Evolutionary conservation across 176 grass and related monocot genomes (phyloP), one percentile per base, ranked within the genome.

Genomic region (Neostapfia colusana): DNA sequence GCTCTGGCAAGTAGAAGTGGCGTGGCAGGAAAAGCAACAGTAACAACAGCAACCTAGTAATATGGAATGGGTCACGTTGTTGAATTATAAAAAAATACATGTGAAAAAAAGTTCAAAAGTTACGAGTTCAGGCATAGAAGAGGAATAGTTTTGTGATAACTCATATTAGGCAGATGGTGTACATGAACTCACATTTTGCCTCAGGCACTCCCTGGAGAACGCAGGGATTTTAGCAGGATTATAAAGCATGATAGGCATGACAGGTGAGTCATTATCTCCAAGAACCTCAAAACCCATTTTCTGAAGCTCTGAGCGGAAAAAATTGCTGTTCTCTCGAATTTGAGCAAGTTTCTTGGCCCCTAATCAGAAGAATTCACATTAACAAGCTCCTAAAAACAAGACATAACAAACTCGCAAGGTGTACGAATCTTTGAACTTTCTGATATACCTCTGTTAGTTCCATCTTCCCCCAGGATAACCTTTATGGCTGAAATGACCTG

Each of bases 181-280:
- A 73, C 50, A 44, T 12, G 46, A 60, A 83, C 91, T 88, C 81
- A 99, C 91, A 76, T 92, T 86, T 79, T 95, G 89, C 43, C 65
- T 84, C 31, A 99, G 78, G 59, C 95, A 95, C 61, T 99, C 95
- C 72, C 95, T 87, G 25, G 91, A 99, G 83, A 99, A 99, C 28
- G 95, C 89, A 76, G 95, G 95, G 65, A 99, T 94, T 89, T 99
- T 92, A 80, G 89, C 95, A 79, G 89, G 91, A 85, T 99, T 99
- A 48, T 99, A 95, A 58, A 99, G 87, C 95, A 99, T 99, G 73
- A 99, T 95, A 49, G 95, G 91, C 91, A 99, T 99, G 65, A 99
- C 80, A 9, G 91, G 95, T 13, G 91, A 95, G 42, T 95, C 91
- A 77, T 99, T 88, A 64, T 99, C 95, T 51, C 95, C 95, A 67